phyloP scores from a whole-genome alignment of 768 basidiomycete species.

The Candolleomyces aberdarensis region DNA sequence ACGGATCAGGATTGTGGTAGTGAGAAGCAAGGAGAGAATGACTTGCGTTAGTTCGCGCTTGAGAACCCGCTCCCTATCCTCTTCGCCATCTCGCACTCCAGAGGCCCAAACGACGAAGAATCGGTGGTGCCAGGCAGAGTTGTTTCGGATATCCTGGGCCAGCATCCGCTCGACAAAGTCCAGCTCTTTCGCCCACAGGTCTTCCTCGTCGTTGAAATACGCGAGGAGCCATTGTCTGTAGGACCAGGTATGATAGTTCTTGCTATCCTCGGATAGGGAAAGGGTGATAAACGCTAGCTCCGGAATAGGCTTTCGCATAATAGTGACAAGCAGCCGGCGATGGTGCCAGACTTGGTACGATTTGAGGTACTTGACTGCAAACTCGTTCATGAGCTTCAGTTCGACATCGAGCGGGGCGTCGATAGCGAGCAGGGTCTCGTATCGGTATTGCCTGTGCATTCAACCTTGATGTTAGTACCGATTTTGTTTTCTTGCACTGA shows the following conservation, averaged over 20 bases:
- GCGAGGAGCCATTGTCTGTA: constrained; percentile 94
- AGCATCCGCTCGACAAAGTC: constrained; percentile 71
- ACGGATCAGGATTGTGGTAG: not conserved
- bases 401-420: constrained; percentile 71
- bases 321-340: constrained; percentile 68
- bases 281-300: constrained; percentile 82
- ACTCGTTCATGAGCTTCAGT: constrained; percentile 80
- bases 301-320: constrained; percentile 46
- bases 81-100: constrained; percentile 58
- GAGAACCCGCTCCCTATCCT: constrained; percentile 56
- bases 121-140: constrained; percentile 96
- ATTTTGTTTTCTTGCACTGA: not conserved
- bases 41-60: constrained; percentile 76
- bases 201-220: constrained; percentile 69
- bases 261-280: constrained; percentile 72
- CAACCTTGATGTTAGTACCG: not conserved
- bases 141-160: constrained; percentile 81
- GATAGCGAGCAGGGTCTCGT: constrained; percentile 75
- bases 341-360: constrained; percentile 99
- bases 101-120: constrained; percentile 82
- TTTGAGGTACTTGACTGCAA: constrained; percentile 83
- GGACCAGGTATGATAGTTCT: constrained; percentile 99
- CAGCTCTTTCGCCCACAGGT: constrained; percentile 72
- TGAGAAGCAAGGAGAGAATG: not conserved
- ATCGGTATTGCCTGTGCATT: constrained; percentile 84